Conservation (phyloP, 345 rosid genomes). For the Citrus hindsii region DNA sequence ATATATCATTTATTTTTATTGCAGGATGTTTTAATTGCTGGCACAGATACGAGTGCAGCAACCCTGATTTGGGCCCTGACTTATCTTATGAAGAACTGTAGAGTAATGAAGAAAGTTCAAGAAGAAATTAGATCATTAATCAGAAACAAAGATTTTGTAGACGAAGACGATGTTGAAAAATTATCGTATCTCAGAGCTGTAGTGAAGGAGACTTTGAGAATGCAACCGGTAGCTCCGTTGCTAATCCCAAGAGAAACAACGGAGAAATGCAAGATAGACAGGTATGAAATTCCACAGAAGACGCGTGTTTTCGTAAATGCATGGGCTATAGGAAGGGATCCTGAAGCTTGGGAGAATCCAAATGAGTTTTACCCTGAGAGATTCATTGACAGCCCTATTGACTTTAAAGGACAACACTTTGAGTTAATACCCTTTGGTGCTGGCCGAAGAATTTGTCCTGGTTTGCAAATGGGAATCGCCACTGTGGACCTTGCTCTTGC, state of each 20-base stretch:
- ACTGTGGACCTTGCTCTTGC: slow-evolving; percentile 17
- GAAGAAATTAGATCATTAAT: slow-evolving; percentile 19
- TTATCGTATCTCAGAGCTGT: slow-evolving; percentile 41
- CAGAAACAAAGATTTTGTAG: slow-evolving; percentile 22
- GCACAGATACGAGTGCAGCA: slow-evolving; percentile 25
- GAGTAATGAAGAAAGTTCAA: slow-evolving; percentile 31
- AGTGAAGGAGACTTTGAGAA: slow-evolving; percentile 39
- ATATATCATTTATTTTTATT: background rate
- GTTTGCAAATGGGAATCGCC: slow-evolving; percentile 9
- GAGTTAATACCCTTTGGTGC: slow-evolving; percentile 26
- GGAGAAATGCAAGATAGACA: background rate
- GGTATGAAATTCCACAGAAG: slow-evolving; percentile 14
- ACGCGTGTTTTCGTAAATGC: slow-evolving; percentile 22
- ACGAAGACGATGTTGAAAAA: slow-evolving; percentile 26
- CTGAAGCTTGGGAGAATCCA: slow-evolving; percentile 30
- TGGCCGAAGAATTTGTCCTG: slow-evolving; percentile 36
- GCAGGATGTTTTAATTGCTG: slow-evolving; percentile 34
- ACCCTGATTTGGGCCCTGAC: slow-evolving; percentile 36
- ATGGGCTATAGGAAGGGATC: slow-evolving; percentile 40
- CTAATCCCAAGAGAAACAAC: slow-evolving; percentile 24
- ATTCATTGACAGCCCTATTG: slow-evolving; percentile 12
- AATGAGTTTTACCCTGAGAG: slow-evolving; percentile 24
- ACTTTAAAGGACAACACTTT: slow-evolving; percentile 22
- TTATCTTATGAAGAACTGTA: slow-evolving; percentile 25
- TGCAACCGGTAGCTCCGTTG: slow-evolving; percentile 25